Evolutionary conservation across 306 rosid genomes (phyloP), one percentile per base, ranked within the genome.

Genomic region (Dryas octopetala): DNA sequence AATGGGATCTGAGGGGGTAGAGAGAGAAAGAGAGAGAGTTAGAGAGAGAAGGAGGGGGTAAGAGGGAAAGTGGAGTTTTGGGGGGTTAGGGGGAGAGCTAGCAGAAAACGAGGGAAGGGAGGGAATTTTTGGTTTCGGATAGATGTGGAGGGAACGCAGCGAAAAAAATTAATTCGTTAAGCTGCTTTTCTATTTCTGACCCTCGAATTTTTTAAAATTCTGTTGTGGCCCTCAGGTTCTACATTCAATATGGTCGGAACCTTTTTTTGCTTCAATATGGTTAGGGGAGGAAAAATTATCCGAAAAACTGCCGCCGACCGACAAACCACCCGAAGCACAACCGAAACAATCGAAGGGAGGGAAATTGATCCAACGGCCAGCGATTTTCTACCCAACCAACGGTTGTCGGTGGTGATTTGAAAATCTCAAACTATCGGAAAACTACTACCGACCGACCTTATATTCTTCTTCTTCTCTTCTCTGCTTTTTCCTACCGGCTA

Each of bases 101-200:
- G 68, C 82, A 92, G 96, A 90, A 87, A 87, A 93, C 95, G 98
- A 93, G 98, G 98, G 97, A 91, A 90, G 95, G 52, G 97, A 92
- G 97, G 98, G 97, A 91, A 89, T 87, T 96, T 60, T 90, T 89
- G 85, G 85, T 92, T 73, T 92, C 93, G 91, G 98, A 89, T 88
- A 82, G 93, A 86, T 90, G 97, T 96, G 99, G 99, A 96, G 99
- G 99, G 99, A 92, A 96, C 75, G 63, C 50, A 57, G 86, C 62
- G 79, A 63, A 75, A 82, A 76, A 78, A 55, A 72, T 62, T 43
- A 41, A 50, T 70, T 48, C 74, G 69, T 54, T 10, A 5, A 1
- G 13, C 10, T 19, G 1, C 41, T 65, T 79, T 82, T 80, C 68
- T 48, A 49, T 13, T 86, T 81, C 68, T 2, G 6, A 60, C 90